Percentiles rank a stretch among this genome's conserved stretches.
Conservation (phyloP, 129 eudicot genomes). For the Flaveria sonorensis region DNA sequence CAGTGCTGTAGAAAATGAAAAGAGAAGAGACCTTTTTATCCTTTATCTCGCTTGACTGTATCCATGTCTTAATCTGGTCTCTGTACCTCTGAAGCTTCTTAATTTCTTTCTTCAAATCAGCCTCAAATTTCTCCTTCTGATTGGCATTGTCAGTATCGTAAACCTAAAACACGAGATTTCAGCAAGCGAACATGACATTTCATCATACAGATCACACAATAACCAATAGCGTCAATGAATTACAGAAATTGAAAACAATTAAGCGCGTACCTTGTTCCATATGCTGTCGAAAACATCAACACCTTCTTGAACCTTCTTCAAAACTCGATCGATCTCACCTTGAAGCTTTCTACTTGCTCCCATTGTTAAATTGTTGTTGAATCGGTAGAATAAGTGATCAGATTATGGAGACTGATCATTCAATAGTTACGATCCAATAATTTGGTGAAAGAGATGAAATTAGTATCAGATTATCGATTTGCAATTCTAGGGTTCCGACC, state of each 20-base stretch:
- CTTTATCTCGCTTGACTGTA: slow-evolving; percentile 97
- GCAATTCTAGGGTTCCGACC: slow-evolving; percentile 27
- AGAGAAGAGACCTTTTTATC: slow-evolving; percentile 78
- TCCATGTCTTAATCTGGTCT: slow-evolving; percentile 99
- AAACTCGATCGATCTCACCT: slow-evolving; percentile 97
- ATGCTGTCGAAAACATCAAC: slow-evolving; percentile 98
- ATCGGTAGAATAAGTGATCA: slow-evolving; percentile 17
- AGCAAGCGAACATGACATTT: not conserved
- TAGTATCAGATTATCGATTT: not conserved
- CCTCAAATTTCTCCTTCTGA: slow-evolving; percentile 98
- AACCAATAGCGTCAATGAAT: slow-evolving; percentile 6
- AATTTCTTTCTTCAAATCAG: slow-evolving; percentile 98
- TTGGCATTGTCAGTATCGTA: slow-evolving; percentile 96
- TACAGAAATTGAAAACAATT: not conserved
- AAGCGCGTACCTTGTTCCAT: slow-evolving; percentile 82
- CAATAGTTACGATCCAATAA: slow-evolving; percentile 32
- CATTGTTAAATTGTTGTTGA: slow-evolving; percentile 47
- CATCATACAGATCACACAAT: not conserved
- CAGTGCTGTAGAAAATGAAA: not conserved
- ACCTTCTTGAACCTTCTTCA: slow-evolving; percentile 97
- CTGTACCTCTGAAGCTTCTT: slow-evolving; percentile 95
- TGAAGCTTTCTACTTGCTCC: slow-evolving; percentile 99
- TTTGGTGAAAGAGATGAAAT: not conserved
- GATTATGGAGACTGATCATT: slow-evolving; percentile 27
- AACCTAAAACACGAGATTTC: slow-evolving; percentile 51